phyloP scores from a whole-genome alignment of 2,329 filamentous ascomycete species.

The Sporothrix mexicana region DNA sequence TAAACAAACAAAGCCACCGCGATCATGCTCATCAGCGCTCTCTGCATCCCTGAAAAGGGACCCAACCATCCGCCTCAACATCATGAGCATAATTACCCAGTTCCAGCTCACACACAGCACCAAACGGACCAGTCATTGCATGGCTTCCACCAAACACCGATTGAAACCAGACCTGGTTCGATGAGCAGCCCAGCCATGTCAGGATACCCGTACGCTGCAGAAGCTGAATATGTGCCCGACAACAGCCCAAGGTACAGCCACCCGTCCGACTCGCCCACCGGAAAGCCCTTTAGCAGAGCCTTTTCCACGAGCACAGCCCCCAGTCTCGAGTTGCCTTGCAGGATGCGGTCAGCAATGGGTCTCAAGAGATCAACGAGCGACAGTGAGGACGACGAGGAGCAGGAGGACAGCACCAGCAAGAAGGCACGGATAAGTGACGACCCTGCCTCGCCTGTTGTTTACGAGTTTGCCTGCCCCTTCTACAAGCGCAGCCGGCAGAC shows the following conservation, averaged over 20 bases:
- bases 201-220: neutral
- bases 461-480: slow-evolving; percentile 47
- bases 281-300: neutral
- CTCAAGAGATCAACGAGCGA: slow-evolving; percentile 17
- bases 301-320: neutral
- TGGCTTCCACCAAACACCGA: neutral
- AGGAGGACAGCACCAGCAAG: slow-evolving; percentile 16
- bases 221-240: neutral
- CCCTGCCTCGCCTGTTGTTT: neutral
- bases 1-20: neutral
- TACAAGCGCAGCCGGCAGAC: slow-evolving; percentile 49
- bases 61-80: neutral
- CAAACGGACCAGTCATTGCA: neutral
- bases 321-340: neutral
- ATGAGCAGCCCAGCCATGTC: neutral
- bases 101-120: neutral
- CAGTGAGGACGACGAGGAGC: slow-evolving; percentile 26
- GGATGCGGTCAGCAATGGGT: neutral
- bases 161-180: neutral
- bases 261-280: neutral
- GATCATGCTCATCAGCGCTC: slow-evolving; percentile 33
- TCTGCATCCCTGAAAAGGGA: slow-evolving; percentile 27
- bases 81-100: neutral
- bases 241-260: neutral
- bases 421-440: slow-evolving; percentile 35